phyloP scores from a whole-genome alignment of 2,329 filamentous ascomycete genomes.

The Tothia fuscella region DNA sequence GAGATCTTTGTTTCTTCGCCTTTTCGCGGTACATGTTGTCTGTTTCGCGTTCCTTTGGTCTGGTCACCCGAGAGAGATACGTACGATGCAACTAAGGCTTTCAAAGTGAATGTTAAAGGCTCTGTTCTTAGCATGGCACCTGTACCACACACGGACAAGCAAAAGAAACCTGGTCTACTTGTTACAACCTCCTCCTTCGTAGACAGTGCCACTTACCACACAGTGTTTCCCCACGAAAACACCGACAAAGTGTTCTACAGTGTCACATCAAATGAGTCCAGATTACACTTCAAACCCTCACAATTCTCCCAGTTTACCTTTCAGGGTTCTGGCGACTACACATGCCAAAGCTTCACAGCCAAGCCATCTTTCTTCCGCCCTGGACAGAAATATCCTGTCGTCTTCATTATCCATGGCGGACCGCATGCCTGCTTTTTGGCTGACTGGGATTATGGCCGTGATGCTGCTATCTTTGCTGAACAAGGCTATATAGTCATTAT shows the following conservation, averaged over 20 bases:
- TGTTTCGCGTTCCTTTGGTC: background rate
- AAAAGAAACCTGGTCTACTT: background rate
- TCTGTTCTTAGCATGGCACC: background rate
- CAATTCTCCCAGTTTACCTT: background rate
- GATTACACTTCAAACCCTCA: background rate
- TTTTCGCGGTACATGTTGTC: background rate
- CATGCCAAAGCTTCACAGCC: background rate
- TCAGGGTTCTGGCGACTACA: background rate
- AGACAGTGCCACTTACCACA: background rate
- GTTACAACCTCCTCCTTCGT: background rate
- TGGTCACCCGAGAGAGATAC: background rate
- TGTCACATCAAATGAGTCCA: background rate
- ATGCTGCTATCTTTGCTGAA: slow-evolving; percentile 73
- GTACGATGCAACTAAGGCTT: background rate
- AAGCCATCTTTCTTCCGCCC: background rate
- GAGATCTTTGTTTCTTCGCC: no score
- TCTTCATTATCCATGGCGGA: slow-evolving; percentile 71
- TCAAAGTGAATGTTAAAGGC: background rate
- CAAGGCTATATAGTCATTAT: slow-evolving; percentile 74
- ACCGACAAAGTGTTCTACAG: background rate
- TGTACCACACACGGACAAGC: background rate
- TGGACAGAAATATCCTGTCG: slow-evolving; percentile 61
- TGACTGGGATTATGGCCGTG: slow-evolving; percentile 73
- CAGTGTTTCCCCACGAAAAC: no score
- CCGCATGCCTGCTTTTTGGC: slow-evolving; percentile 67